phyloP scores from a whole-genome alignment of 2,329 filamentous ascomycete genomes.

The Fusarium transvaalense region DNA sequence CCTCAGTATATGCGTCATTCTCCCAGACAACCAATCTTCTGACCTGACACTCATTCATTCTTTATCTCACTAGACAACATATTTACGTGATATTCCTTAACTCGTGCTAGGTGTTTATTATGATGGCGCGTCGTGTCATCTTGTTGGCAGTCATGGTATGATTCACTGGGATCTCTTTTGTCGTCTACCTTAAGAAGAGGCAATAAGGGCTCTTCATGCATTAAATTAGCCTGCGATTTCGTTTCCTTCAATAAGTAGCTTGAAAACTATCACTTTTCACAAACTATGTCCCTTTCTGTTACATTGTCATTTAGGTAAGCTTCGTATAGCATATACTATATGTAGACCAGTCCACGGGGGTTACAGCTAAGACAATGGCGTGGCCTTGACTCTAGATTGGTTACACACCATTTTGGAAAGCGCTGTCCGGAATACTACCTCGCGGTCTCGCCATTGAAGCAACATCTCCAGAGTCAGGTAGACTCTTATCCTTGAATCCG shows the following conservation, averaged over 20 bases:
- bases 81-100: not conserved
- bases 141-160: not conserved
- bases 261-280: not conserved
- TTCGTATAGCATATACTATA: not conserved
- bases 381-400: not conserved
- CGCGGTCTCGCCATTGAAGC: constrained; percentile 31
- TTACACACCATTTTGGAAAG: not conserved
- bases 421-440: not conserved
- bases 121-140: not conserved
- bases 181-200: not conserved
- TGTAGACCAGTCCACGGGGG: not conserved
- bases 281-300: not conserved
- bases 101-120: not conserved
- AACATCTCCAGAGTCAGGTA: constrained; percentile 24
- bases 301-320: not conserved
- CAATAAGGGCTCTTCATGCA: too few species aligned
- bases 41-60: not conserved
- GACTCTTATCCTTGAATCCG: constrained; percentile 35
- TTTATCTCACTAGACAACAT: too few species aligned
- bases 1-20: not conserved
- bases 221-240: not conserved
- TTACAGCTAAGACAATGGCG: not conserved
- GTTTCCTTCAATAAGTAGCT: not conserved
- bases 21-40: not conserved
- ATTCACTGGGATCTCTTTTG: not conserved